Percentiles rank a stretch among this genome's conserved stretches.
Evolutionary conservation across 805 yeast genomes (phyloP).

Genomic region (Yarrowia sp.): DNA sequence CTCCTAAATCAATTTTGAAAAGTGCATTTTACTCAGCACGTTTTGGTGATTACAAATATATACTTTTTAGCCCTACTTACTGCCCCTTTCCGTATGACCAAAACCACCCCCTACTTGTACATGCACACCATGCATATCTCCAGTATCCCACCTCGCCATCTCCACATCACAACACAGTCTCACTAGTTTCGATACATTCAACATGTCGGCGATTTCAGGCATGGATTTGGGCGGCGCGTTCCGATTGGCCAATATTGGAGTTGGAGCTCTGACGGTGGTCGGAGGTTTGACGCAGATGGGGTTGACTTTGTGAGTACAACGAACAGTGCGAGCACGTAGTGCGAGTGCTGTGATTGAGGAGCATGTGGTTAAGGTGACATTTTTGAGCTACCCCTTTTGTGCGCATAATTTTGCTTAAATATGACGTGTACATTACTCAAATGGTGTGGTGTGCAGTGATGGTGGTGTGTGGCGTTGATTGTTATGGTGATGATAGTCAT

Average conservation of each 20-base stretch:
- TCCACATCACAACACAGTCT: conserved; percentile 9
- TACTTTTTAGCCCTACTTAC: no score
- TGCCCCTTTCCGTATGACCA: no score
- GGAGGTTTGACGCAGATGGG: conserved; percentile 49
- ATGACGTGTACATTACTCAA: no score
- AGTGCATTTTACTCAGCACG: background rate
- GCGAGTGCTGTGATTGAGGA: no score
- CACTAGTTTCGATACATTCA: no score
- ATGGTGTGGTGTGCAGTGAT: no score
- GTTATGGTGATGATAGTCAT: no score
- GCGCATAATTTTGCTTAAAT: no score
- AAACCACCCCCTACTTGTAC: background rate
- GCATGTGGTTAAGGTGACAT: no score
- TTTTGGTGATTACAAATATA: background rate
- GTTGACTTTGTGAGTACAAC: conserved; percentile 28
- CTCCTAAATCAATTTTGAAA: background rate
- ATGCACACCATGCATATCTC: conserved; percentile 19
- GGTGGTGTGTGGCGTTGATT: no score
- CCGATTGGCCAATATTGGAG: conserved; percentile 48
- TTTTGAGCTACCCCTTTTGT: no score
- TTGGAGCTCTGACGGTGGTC: conserved; percentile 46
- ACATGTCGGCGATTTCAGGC: conserved; percentile 37
- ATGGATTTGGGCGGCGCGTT: conserved; percentile 47
- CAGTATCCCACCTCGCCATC: conserved; percentile 27
- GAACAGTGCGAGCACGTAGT: background rate